A percentile compares a stretch with the other conserved stretches of the same genome.
These are phyloP conservation scores for peach (Prunus persica) DNA, from an alignment of 306 rosid genomes.

Conservation along the genomic window Prunus_persica_NCBIv2 NC_034014.1:11268001-11268500, in stretches of 20 bases:
- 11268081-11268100: conserved; percentile 26
- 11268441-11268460: too few species aligned
- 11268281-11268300: not conserved
- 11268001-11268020: conserved; percentile 46
- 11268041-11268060: conserved; percentile 35
- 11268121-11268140: conserved; percentile 29
- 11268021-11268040: conserved; percentile 52
- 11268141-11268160: conserved; percentile 36
- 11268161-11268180: conserved; percentile 52
- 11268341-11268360: not conserved
- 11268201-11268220: conserved; percentile 43
- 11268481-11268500: too few species aligned
- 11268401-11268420: too few species aligned
- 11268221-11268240: conserved; percentile 47
- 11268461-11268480: too few species aligned
- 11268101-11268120: conserved; percentile 9
- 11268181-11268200: conserved; percentile 52
- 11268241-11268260: conserved; percentile 14
- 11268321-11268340: not conserved
- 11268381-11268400: too few species aligned
- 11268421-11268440: too few species aligned
- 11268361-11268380: too few species aligned
- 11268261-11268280: conserved; percentile 1
- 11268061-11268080: conserved; percentile 31
- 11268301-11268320: not conserved